Conservation (phyloP, 371 early-diverging fungal genomes). For the Amoeboradix gromovi region DNA sequence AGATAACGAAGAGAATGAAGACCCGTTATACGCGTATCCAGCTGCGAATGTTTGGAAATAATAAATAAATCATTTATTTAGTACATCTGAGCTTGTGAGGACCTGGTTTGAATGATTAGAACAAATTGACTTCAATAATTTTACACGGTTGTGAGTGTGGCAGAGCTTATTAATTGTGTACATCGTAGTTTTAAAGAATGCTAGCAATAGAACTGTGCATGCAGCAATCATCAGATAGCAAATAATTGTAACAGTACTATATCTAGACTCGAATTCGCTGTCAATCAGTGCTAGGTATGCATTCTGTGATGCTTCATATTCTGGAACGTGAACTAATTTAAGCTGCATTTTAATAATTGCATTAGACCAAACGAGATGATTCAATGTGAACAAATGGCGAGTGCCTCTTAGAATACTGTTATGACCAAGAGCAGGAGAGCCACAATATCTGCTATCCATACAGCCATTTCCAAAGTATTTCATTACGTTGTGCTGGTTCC, state of each 20-base stretch:
- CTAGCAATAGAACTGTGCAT: not conserved
- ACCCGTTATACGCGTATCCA: too few species aligned
- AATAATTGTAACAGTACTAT: not conserved
- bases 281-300: not conserved
- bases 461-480: not conserved
- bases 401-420: not conserved
- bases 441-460: not conserved
- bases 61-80: too few species aligned
- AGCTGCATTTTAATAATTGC: not conserved
- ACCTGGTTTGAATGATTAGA: too few species aligned
- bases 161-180: not conserved
- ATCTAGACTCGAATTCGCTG: not conserved
- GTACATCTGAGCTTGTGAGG: too few species aligned
- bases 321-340: not conserved
- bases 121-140: not conserved
- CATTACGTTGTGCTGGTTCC: not conserved
- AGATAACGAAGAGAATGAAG: not conserved
- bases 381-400: not conserved
- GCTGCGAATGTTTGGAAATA: too few species aligned
- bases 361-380: not conserved
- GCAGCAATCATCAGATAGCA: not conserved
- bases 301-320: not conserved
- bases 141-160: not conserved
- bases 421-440: not conserved
- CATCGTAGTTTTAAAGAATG: not conserved